Evolutionary conservation across 2,329 filamentous ascomycete genomes (phyloP).

Genomic region (Pleochaeta shiraiana): DNA sequence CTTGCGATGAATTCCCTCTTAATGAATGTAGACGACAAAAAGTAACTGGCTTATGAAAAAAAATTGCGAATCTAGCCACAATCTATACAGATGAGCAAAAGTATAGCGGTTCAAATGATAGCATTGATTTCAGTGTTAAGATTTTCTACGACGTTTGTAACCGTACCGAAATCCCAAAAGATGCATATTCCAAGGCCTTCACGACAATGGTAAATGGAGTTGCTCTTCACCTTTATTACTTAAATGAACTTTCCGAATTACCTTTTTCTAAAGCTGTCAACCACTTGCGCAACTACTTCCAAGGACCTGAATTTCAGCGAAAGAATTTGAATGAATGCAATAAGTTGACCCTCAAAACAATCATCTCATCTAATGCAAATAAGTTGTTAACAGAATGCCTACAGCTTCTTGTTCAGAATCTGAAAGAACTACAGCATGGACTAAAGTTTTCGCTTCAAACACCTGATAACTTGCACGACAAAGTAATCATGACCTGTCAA

Average conservation of each 20-base stretch:
- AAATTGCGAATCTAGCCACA: too few species aligned
- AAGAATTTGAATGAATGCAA: constrained; percentile 1
- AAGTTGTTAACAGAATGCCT: constrained; percentile 1
- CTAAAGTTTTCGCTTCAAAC: background rate
- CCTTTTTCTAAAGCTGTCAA: background rate
- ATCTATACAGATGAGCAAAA: constrained; percentile 2
- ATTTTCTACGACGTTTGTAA: constrained; percentile 6
- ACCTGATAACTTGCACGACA: background rate
- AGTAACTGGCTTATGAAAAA: too few species aligned
- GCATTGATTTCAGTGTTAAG: constrained; percentile 1
- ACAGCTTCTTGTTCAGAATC: background rate
- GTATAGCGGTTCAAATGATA: background rate
- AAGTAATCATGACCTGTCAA: background rate
- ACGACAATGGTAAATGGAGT: constrained; percentile 6
- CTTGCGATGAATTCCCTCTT: too few species aligned
- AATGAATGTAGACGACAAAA: too few species aligned
- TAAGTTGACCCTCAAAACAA: background rate
- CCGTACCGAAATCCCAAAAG: background rate
- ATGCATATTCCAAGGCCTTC: constrained; percentile 3
- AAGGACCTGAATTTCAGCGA: constrained; percentile 3
- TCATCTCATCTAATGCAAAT: background rate
- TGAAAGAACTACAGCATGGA: background rate
- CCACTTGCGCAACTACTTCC: constrained; percentile 3
- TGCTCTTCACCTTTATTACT: constrained; percentile 5
- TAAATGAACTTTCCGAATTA: background rate